Evolutionary conservation across 768 basidiomycete species (phyloP), one percentile per base, ranked within the genome.

Genomic region (Lyophyllum shimeji): DNA sequence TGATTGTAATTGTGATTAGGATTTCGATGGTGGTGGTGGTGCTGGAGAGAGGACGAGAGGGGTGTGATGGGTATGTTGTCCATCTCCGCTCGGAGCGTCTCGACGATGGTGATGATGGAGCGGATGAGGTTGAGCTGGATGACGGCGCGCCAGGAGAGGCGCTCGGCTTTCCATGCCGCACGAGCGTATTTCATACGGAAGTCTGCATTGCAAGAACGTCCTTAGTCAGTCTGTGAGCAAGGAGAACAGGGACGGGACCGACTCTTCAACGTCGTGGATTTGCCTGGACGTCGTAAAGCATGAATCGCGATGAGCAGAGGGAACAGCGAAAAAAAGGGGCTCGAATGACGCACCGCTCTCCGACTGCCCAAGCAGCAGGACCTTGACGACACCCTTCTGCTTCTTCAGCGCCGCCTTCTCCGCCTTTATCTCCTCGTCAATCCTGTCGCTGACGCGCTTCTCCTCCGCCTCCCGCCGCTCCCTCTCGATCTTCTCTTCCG

Each of bases 51-150:
- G 65, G 52, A 29, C 17, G 58, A 61, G 56, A 12, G 57, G 47
- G 23, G n/a, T n/a, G n/a, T n/a, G n/a, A n/a, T n/a, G n/a, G n/a
- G 67, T 20, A 67, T 69, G 5, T 69, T 69, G 44, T 74, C 63
- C 57, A 82, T 68, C 43, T 83, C 82, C 3, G 74, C 73, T 61
- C 81, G 76, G 31, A 90, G 69, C 17, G 80, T 71, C 43, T 85
- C 81, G 60, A 90, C 75, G 59, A 92, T 84, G 63, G 71, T 74
- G 46, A 83, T 78, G 50, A 90, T 75, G 43, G 84, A 84, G 8
- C 82, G 83, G 47, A 90, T 77, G 65, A 92, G 82, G 69, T 92
- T 92, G 53, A 92, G 84, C 57, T 90, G 89, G 49, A 92, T 82
- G 55, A 92, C 85, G 1, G 86, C 73, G 25, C 85, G 79, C 90